Evolutionary conservation across 2,329 filamentous ascomycete genomes (phyloP), one percentile per base, ranked within the genome.

Genomic region (Hypoxylon sp.): DNA sequence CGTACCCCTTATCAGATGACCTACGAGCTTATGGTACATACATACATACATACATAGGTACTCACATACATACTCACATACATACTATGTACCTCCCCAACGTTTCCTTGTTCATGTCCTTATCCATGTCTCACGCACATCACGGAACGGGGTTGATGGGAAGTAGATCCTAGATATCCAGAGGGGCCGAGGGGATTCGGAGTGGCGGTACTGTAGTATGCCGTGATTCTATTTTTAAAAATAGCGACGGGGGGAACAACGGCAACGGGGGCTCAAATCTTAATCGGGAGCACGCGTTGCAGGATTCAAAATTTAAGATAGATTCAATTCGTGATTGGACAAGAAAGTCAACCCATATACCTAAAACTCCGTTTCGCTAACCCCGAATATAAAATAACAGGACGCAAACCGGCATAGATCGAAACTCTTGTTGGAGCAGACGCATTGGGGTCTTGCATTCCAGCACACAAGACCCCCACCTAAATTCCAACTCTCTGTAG

Each of bases 221-320:
- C 47, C 48, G 51, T 23, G 35, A 21, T 49, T 44, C 55, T 58
- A 58, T 58, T 58, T 58, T 58, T 58, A 55, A 56, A 41, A 32
- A 21, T 40, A 38, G 17, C 16, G 7, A 27, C 34, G 26, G 8
- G 15, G 23, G n/a, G 27, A 25, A 25, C 25, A 35, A 43, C 38
- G 27, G 41, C 21, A 31, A 38, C 35, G 26, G 42, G 38, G 41
- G 31, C 41, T 56, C 37, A 47, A 52, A 54, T 27, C 26, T 53
- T 34, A 46, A 51, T 55, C 38, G 49, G 49, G 16, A 45, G 32
- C 23, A 23, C 44, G 11, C 40, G 38, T 56, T 53, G 51, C 45
- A 53, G 41, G 41, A 53, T 59, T 48, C 27, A 29, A 38, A 53
- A 25, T 26, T 19, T 41, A 9, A 30, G 3, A 26, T 6, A 41